phyloP scores from a whole-genome alignment of 2,329 filamentous ascomycete genomes.

The Neospermospora avenae region DNA sequence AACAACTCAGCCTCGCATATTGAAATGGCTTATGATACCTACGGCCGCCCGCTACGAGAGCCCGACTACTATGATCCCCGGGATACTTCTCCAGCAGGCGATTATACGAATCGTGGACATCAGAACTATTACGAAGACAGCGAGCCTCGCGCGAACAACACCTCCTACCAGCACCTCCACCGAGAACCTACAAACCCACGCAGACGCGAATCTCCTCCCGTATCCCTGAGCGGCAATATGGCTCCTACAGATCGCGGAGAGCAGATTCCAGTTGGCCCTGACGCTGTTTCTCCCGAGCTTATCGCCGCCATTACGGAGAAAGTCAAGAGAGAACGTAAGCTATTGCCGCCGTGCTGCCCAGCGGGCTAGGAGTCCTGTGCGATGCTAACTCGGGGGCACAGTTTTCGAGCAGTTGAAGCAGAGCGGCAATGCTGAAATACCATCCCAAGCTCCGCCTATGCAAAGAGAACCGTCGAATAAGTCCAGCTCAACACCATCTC shows the following conservation, averaged over 20 bases:
- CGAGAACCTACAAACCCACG: conserved; percentile 19
- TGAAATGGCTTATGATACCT: conserved; percentile 29
- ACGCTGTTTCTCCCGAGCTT: conserved; percentile 55
- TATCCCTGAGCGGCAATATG: conserved; percentile 20
- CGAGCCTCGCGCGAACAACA: conserved; percentile 27
- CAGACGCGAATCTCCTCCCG: conserved; percentile 23
- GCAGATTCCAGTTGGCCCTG: conserved; percentile 19
- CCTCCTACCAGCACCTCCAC: conserved; percentile 6
- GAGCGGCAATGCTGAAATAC: conserved; percentile 31
- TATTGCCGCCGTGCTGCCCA: conserved; percentile 33
- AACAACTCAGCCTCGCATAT: conserved; percentile 24
- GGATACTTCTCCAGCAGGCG: conserved; percentile 14
- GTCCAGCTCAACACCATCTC: conserved; percentile 46
- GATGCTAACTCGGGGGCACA: conserved; percentile 20
- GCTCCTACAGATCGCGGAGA: conserved; percentile 19
- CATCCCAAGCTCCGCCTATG: conserved; percentile 28
- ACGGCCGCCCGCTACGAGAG: conserved; percentile 25
- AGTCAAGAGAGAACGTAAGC: conserved; percentile 51
- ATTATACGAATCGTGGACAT: conserved; percentile 16
- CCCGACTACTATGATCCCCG: conserved; percentile 22
- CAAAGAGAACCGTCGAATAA: conserved; percentile 41
- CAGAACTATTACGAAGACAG: conserved; percentile 15
- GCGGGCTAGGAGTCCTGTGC: conserved; percentile 22
- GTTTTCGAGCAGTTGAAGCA: conserved; percentile 37
- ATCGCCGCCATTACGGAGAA: conserved; percentile 58